Evolutionary conservation across 768 basidiomycete genomes (phyloP), one percentile per base, ranked within the genome.

Genomic region (Tulasnella sp.): DNA sequence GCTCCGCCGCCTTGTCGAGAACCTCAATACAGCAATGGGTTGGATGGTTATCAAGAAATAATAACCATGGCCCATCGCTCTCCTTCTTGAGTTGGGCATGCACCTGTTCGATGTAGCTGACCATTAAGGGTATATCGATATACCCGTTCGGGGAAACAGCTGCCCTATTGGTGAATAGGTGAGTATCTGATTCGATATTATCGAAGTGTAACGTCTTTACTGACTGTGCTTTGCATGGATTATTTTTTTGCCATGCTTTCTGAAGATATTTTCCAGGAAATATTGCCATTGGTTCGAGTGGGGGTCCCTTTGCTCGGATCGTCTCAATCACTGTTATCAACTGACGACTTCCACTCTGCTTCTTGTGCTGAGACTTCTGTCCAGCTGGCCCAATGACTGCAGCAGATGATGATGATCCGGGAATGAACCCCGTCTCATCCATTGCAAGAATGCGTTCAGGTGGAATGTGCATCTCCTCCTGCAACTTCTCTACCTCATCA

Each of bases 1-100:
- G 48, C 0, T 57, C 43, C 1, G 57, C 47, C 0, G 69, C 69
- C 59, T 68, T 68, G 8, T 63, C 48, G 12, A 75, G 65, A 52
- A 74, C 70, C 4, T 46, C 60, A 4, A 48, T 37, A 2, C 64
- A 66, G 48, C 65, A 69, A 48, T 75, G 72, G 0, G 69, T 72
- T 42, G 61, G 66, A 48, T 75, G 73, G 1, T 73, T 69, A 62
- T 75, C 70, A 13, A 75, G 62, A 5, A 70, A 54, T 6, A 75
- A 68, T 0, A 72, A 54, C 0, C 60, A 53, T 10, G 54, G 45
- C 4, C 53, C 37, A 9, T 45, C 50, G 3, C 64, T 66, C 53
- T 72, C 70, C 8, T 53, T 59, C 8, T 57, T 44, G 13, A 71
- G 74, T 37, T 64, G 56, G n/a, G 51, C 37, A 33, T 73, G 64